Base-by-base conservation (phyloP, 2,329 filamentous ascomycete species). In the Aplosporella prunicola region DNA sequence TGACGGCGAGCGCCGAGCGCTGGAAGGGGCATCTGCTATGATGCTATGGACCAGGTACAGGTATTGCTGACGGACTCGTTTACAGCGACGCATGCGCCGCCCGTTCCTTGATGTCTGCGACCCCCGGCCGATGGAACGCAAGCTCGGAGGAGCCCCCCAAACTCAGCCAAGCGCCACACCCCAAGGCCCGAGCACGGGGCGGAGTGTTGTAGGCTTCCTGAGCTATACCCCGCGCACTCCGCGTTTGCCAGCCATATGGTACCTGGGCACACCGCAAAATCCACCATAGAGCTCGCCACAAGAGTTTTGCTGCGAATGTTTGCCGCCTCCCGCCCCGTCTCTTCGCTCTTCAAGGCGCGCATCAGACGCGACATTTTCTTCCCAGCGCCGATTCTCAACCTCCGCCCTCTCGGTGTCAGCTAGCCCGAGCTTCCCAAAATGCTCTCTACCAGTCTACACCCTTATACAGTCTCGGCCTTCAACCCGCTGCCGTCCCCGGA, bases 401-500 rank as follows among this genome's bases (percentile, higher is more conserved):
- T 35, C 32, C 22, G 28, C 29, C 28, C 22, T 15, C 38, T 35
- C 38, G 38, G 38, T 22, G 9, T 16, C 20, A 20, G 20, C 23
- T 32, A 15, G 17, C 32, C 38, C 38, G 38, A 40, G 38, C 26
- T 25, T 18, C 15, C 39, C 48, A 52, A 47, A 34, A 61, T 58
- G 50, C 57, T 60, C 47, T 60, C 57, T 47, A 56, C 54, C 43
- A 56, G 51, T 50, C 51, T 56, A 43, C 53, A 60, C 48, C 57
- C 58, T 43, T 59, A 58, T 44, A 48, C 51, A 39, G 26, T 35
- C 22, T 40, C 38, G 44, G 50, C 50, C 26, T 57, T 56, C 51
- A 53, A 53, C 50, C 54, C 57, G 47, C 47, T 58, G 47, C 72
- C 75, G 32, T 68, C 72, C 37, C 69, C 66, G 48, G 67, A 68